Conservation (phyloP, 2,329 filamentous ascomycete species). For the Sarocladiaceae sp. region DNA sequence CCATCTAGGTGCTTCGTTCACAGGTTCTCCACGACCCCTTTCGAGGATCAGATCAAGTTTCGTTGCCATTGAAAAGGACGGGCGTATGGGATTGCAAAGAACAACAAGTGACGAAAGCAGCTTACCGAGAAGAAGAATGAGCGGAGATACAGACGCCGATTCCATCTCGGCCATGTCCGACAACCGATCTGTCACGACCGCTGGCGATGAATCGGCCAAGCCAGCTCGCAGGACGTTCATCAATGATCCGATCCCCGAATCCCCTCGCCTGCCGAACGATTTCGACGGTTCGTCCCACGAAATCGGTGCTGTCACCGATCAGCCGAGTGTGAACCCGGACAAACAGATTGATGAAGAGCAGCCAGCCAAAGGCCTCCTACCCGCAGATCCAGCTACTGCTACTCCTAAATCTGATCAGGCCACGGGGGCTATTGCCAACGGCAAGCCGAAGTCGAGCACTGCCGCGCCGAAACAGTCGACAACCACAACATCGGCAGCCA, state of each 20-base stretch:
- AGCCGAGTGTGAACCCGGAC: conserved; percentile 34
- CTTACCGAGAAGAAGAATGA: conserved; percentile 30
- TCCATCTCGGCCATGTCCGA: conserved; percentile 32
- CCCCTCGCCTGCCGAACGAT: conserved; percentile 27
- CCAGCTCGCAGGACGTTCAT: conserved; percentile 20
- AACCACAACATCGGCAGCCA: not conserved
- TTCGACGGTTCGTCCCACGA: conserved; percentile 14
- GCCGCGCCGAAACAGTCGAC: too few relatives aligned
- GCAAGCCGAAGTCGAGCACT: conserved; percentile 12
- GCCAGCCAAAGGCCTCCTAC: conserved; percentile 23
- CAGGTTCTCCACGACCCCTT: conserved; percentile 58
- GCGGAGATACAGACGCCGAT: conserved; percentile 28
- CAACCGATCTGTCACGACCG: conserved; percentile 23
- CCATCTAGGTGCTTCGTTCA: conserved; percentile 27
- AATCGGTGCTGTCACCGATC: conserved; percentile 23
- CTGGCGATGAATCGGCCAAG: conserved; percentile 20
- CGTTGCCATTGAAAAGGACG: conserved; percentile 66
- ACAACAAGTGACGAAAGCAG: conserved; percentile 34
- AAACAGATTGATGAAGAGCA: conserved; percentile 37
- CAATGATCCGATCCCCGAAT: conserved; percentile 38
- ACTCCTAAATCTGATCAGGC: conserved; percentile 10
- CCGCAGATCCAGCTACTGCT: conserved; percentile 22
- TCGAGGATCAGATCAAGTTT: conserved; percentile 75
- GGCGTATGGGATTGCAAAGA: conserved; percentile 48
- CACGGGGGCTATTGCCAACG: conserved; percentile 15